Base-by-base conservation (phyloP, 306 rosid genomes). In the Gynostemma pentaphyllum region DNA sequence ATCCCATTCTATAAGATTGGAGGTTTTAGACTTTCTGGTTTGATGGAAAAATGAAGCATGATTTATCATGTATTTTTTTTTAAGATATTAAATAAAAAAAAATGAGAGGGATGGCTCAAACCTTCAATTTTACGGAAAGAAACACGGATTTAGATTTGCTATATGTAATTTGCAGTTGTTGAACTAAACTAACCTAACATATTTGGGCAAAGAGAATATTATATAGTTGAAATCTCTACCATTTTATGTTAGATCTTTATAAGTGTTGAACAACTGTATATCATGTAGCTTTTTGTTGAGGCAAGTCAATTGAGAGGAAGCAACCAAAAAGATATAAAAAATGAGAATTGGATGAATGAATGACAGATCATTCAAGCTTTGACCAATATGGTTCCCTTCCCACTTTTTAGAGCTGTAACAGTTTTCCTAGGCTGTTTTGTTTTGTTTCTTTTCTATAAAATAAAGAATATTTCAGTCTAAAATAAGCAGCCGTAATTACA, bases 401-500 rank as follows among this genome's bases (percentile, higher is more conserved):
- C 45, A 62, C 68, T 54, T 18, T 23, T 46, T 67, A 5, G n/a
- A n/a, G 63, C 46, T 45, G 42, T 41, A 44, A 40, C 34, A 61
- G 66, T 61, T 14, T 60, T 5, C 2, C 21, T 8, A 2, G 61
- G 12, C 32, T 61, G 36, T 39, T 23, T 74, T 76, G 64, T 75
- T n/a, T n/a, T n/a, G n/a, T n/a, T n/a, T n/a, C 67, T 63, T 19
- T 36, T 68, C 42, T 16, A 68, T 7, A 61, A 8, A 13, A 61
- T 41, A 22, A 48, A 1, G 60, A 56, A 74, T 26, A 54, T 51
- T 53, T 73, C 81, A 26, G 34, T 48, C 51, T 41, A 42, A 64
- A 74, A 72, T 60, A 77, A 70, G 66, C 34, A 70, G 75, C 80
- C 66, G 68, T 26, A 47, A 56, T 57, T 47, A 67, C 68, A 26